Conservation (phyloP, 2,329 filamentous ascomycete species). For the Cordyceps militaris region DNA sequence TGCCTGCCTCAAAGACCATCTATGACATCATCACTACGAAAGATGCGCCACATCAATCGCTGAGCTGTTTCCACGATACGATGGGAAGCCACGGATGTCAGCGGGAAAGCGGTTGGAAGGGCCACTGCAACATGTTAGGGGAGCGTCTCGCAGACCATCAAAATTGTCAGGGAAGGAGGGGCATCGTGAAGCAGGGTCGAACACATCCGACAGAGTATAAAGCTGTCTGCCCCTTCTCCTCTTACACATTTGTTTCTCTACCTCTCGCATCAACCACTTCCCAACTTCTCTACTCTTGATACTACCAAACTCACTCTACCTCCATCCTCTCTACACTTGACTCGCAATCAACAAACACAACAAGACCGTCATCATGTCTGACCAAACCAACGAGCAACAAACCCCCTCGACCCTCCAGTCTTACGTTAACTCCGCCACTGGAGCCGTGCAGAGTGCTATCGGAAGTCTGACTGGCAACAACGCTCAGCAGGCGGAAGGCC, state of each 20-base stretch:
- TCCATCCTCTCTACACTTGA: not conserved
- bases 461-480: slow-evolving; percentile 68
- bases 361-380: slow-evolving; percentile 22
- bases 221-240: not conserved
- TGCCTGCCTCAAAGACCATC: not conserved
- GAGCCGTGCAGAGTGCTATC: slow-evolving; percentile 63
- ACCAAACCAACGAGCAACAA: slow-evolving; percentile 25
- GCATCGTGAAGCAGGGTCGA: slow-evolving; percentile 1
- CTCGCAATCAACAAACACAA: not conserved
- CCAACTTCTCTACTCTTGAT: not conserved
- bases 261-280: not conserved
- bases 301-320: not conserved
- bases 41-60: not conserved
- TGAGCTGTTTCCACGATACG: not conserved
- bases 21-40: slow-evolving; percentile 8
- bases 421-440: slow-evolving; percentile 65
- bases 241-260: not conserved
- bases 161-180: slow-evolving; percentile 1
- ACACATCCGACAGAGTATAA: slow-evolving; percentile 8
- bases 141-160: not conserved
- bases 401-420: slow-evolving; percentile 69
- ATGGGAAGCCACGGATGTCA: not conserved
- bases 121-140: slow-evolving; percentile 1
- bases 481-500: slow-evolving; percentile 58
- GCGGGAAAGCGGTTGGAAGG: not conserved